Evolutionary conservation across 78 protist species (phyloP).

Genomic region (Tieghemostelium lacteum): DNA sequence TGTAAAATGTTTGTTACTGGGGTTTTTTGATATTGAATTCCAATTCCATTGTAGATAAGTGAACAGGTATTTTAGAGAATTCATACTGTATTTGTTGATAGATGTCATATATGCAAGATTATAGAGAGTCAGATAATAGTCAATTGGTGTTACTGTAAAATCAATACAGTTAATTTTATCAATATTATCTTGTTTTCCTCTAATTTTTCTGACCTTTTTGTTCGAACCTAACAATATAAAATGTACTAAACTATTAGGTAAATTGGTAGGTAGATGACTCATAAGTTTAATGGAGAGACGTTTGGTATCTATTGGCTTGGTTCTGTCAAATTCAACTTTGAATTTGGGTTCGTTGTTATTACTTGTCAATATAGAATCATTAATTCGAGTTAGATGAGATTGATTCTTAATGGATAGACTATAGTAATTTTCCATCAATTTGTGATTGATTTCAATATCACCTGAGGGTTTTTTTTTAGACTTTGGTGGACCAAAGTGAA

Average conservation of each 20-base stretch:
- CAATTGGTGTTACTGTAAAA: neutral
- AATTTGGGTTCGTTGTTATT: neutral
- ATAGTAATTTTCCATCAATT: no score
- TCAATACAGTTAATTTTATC: neutral
- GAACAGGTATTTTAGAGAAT: neutral
- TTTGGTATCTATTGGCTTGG: no score
- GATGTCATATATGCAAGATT: neutral
- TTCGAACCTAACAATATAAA: no score
- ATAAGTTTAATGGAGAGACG: no score
- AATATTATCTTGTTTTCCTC: neutral
- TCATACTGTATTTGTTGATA: neutral
- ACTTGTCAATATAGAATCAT: no score
- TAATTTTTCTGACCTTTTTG: neutral
- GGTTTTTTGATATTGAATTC: no score
- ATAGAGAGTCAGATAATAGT: neutral
- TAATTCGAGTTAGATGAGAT: neutral
- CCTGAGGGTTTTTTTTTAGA: neutral
- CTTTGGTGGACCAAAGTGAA: neutral
- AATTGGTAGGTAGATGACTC: no score
- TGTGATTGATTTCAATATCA: neutral
- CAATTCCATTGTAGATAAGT: neutral
- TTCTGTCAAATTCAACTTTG: neutral
- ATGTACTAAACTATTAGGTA: neutral
- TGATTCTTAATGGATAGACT: no score
- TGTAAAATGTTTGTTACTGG: neutral